These are phyloP conservation scores for Trichoderma endophyticum DNA, from an alignment of 2,329 filamentous ascomycete genomes.

Conservation along the genomic window DNA sequence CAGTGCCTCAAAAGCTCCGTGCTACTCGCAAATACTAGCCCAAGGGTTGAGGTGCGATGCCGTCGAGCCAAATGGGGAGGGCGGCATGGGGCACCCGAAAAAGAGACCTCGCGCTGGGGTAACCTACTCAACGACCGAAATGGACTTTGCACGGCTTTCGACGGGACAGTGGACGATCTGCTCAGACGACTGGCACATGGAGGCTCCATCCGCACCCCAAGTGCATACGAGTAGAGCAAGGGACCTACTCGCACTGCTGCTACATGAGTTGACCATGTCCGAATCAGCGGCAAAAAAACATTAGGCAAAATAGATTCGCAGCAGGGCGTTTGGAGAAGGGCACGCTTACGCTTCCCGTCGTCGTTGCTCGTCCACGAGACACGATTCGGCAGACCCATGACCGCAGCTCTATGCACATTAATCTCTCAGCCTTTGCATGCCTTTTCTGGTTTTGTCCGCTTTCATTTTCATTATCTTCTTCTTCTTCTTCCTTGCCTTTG, in stretches of 20 bases:
- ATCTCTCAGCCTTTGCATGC: slow-evolving; percentile 5
- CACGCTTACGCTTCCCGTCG: slow-evolving; percentile 42
- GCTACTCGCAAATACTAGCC: slow-evolving; percentile 11
- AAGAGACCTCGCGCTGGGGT: slow-evolving; percentile 7
- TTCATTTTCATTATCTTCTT: neutral
- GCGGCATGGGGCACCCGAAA: neutral
- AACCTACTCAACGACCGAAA: slow-evolving; percentile 59
- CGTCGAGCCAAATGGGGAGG: neutral
- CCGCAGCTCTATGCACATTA: slow-evolving; percentile 32
- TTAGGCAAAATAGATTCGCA: neutral
- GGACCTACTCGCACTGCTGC: slow-evolving; percentile 32
- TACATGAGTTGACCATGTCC: slow-evolving; percentile 11
- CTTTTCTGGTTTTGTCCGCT: neutral
- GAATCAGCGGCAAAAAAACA: slow-evolving; percentile 22
- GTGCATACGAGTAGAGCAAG: slow-evolving; percentile 50
- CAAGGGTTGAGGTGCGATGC: neutral
- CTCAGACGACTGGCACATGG: slow-evolving; percentile 30
- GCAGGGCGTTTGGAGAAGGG: slow-evolving; percentile 1
- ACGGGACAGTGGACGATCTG: slow-evolving; percentile 40
- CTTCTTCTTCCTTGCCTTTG: neutral
- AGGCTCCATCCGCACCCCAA: slow-evolving; percentile 54
- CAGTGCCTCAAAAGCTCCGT: slow-evolving; percentile 16
- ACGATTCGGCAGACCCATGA: slow-evolving; percentile 47
- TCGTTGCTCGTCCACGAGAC: slow-evolving; percentile 44
- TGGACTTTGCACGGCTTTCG: slow-evolving; percentile 35